Percentiles rank a stretch among this genome's conserved stretches.
Evolutionary conservation across 768 basidiomycete genomes (phyloP).

Genomic region (Amylocystis lapponica): DNA sequence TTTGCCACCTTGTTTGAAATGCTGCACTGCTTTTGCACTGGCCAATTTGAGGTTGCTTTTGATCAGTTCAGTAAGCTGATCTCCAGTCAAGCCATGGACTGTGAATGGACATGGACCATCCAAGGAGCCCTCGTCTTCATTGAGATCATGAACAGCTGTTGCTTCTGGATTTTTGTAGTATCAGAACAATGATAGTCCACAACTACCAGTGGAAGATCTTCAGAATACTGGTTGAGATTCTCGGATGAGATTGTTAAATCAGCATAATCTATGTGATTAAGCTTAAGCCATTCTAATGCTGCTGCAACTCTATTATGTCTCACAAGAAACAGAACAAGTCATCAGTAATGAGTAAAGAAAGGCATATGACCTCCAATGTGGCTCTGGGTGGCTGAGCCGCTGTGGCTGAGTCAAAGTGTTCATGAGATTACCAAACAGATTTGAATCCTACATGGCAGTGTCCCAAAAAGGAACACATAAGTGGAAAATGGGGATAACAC

Average conservation of each 20-base stretch:
- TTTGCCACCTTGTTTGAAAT: conserved; percentile 24
- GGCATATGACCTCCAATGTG: too few relatives aligned
- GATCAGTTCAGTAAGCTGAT: conserved; percentile 14
- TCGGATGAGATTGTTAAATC: conserved; percentile 12
- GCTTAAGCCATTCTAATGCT: conserved; percentile 11
- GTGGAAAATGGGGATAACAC: too few relatives aligned
- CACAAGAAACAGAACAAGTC: too few relatives aligned
- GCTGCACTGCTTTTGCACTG: conserved; percentile 22
- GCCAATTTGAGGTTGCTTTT: conserved; percentile 12
- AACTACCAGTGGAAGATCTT: conserved; percentile 19
- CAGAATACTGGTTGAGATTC: conserved; percentile 12
- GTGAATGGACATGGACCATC: conserved; percentile 31
- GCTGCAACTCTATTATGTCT: conserved; percentile 4
- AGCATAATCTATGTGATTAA: conserved; percentile 12
- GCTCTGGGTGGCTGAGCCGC: too few relatives aligned
- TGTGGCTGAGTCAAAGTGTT: too few relatives aligned
- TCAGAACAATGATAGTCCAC: neutral
- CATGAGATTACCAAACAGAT: too few relatives aligned
- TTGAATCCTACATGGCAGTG: too few relatives aligned
- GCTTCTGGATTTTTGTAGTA: neutral
- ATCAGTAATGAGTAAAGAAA: too few relatives aligned
- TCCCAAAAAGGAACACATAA: too few relatives aligned
- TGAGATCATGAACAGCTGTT: conserved; percentile 20
- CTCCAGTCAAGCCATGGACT: conserved; percentile 31
- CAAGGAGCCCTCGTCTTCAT: conserved; percentile 24